Percentiles rank a stretch among this genome's conserved stretches.
These are phyloP conservation scores for Metschnikowia kunwiensis DNA, from an alignment of 805 yeast species.

Conservation along the genomic window DNA sequence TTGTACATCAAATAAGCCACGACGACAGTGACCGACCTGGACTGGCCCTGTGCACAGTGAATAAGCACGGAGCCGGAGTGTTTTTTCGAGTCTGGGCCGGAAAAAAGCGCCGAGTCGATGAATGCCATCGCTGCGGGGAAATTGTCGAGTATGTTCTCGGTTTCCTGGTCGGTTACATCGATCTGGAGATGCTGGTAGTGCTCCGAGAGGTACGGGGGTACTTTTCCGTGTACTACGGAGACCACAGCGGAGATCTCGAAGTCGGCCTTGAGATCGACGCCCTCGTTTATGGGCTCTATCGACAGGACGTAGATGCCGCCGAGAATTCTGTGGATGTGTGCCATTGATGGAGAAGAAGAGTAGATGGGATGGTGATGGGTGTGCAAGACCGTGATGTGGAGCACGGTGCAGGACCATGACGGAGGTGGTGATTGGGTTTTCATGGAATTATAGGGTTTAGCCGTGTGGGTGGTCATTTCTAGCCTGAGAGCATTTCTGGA, in stretches of 20 bases:
- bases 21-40: conserved; percentile 46
- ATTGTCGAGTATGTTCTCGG: conserved; percentile 60
- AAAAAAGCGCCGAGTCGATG: conserved; percentile 60
- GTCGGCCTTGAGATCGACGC: conserved; percentile 46
- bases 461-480: too few relatives aligned
- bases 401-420: too few relatives aligned
- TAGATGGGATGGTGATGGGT: too few relatives aligned
- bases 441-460: too few relatives aligned
- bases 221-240: conserved; percentile 62
- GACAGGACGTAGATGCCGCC: conserved; percentile 80
- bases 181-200: conserved; percentile 56
- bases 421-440: too few relatives aligned
- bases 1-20: conserved; percentile 50
- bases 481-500: too few relatives aligned
- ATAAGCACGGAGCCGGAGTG: conserved; percentile 46
- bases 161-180: conserved; percentile 68
- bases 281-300: conserved; percentile 52
- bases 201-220: conserved; percentile 49
- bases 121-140: conserved; percentile 62
- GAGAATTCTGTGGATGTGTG: conserved; percentile 52
- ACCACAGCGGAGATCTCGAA: conserved; percentile 67
- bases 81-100: conserved; percentile 18
- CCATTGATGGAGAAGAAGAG: too few relatives aligned
- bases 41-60: conserved; percentile 53
- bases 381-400: too few relatives aligned